Conservation (phyloP, 2,329 filamentous ascomycete genomes). For the Penicillium sp. region DNA sequence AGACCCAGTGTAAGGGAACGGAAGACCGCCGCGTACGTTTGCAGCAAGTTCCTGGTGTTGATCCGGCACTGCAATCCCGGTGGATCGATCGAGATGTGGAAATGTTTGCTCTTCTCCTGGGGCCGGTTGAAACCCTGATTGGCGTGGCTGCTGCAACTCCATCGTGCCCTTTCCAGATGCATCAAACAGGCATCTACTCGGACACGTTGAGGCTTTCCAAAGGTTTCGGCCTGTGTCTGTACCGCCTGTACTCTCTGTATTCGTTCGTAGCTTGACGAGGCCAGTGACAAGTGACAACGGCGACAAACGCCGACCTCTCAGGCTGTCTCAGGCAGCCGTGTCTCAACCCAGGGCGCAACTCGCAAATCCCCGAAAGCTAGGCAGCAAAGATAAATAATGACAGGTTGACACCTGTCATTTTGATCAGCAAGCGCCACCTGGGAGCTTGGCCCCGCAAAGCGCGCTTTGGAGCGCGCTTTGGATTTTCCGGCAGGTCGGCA, state of each 20-base stretch:
- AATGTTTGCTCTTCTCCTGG: conserved; percentile 31
- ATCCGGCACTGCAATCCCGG: conserved; percentile 18
- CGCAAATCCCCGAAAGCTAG: not conserved
- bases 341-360: not conserved
- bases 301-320: too few species aligned
- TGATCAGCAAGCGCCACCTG: conserved; percentile 13
- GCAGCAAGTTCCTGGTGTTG: conserved; percentile 22
- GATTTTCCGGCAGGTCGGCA: too few species aligned
- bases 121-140: conserved; percentile 22
- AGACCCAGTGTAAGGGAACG: conserved; percentile 5
- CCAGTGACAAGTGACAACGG: too few species aligned
- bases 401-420: conserved; percentile 25
- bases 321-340: not conserved
- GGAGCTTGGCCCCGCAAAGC: conserved; percentile 1
- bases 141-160: conserved; percentile 21
- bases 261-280: not conserved
- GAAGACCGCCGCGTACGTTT: conserved; percentile 34
- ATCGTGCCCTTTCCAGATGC: conserved; percentile 8
- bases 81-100: conserved; percentile 15
- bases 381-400: conserved; percentile 5
- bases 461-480: conserved; percentile 7
- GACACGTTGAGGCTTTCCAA: conserved; percentile 10
- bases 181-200: conserved; percentile 25
- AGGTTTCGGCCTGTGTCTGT: not conserved
- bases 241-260: not conserved